Evolutionary conservation across 768 basidiomycete species (phyloP).

Genomic region (Cyathus striatus): DNA sequence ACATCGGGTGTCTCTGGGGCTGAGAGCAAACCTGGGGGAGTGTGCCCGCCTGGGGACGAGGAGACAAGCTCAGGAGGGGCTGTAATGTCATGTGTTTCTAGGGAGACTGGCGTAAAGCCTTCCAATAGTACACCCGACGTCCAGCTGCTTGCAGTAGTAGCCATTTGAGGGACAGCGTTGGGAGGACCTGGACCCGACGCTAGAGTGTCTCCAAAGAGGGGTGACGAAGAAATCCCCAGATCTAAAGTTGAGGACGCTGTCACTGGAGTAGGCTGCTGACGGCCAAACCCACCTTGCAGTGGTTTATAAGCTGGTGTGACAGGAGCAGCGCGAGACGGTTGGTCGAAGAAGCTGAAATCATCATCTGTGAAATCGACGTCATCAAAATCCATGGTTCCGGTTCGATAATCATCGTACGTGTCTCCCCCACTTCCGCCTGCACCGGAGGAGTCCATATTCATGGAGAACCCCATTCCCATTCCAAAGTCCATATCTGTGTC

Average conservation of each 20-base stretch:
- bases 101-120: constrained; percentile 22
- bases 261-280: not conserved
- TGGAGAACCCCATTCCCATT: constrained; percentile 26
- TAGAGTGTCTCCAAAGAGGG: constrained; percentile 18
- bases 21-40: constrained; percentile 40
- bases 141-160: constrained; percentile 18
- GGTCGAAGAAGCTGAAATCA: constrained; percentile 86
- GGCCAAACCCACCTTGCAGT: not conserved
- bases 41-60: constrained; percentile 48
- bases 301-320: not conserved
- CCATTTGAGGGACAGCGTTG: not conserved
- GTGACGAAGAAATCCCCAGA: constrained; percentile 4
- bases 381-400: constrained; percentile 44
- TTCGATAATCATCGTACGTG: constrained; percentile 13
- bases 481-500: constrained; percentile 47
- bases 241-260: not conserved
- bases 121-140: constrained; percentile 19
- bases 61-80: constrained; percentile 37
- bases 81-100: constrained; percentile 11
- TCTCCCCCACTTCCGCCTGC: constrained; percentile 29
- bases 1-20: constrained; percentile 52
- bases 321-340: constrained; percentile 27
- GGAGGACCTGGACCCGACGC: constrained; percentile 12
- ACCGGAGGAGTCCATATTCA: constrained; percentile 17
- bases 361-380: constrained; percentile 71